Evolutionary conservation across 306 rosid species (phyloP).

Genomic region (Canavalia ensiformis): DNA sequence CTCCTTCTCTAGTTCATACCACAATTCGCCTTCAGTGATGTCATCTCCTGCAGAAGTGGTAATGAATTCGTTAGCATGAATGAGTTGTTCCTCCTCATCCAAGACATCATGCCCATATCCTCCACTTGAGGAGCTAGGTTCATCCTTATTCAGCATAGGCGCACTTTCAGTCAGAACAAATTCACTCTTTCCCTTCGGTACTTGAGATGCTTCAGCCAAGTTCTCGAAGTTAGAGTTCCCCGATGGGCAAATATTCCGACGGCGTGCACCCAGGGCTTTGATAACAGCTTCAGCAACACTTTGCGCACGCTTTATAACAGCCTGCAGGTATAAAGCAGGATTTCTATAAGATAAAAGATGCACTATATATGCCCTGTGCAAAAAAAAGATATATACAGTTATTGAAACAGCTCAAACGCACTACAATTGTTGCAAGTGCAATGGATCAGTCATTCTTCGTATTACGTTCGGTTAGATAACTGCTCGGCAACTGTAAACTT

Average conservation of each 20-base stretch:
- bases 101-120: conserved; percentile 61
- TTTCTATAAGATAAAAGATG: conserved; percentile 8
- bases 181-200: conserved; percentile 52
- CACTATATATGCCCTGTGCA: conserved; percentile 9
- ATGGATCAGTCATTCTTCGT: not conserved
- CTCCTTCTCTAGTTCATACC: conserved; percentile 76
- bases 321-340: conserved; percentile 61
- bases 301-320: conserved; percentile 85
- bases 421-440: not conserved
- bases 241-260: conserved; percentile 63
- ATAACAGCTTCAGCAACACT: conserved; percentile 90
- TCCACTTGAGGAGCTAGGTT: conserved; percentile 53
- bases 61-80: conserved; percentile 45
- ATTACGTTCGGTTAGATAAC: not conserved
- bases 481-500: conserved; percentile 13
- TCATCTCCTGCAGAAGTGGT: conserved; percentile 57
- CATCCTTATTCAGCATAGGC: conserved; percentile 46
- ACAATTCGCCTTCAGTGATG: conserved; percentile 76
- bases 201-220: not conserved
- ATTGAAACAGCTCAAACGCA: not conserved
- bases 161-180: conserved; percentile 44
- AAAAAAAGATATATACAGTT: not conserved
- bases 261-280: conserved; percentile 81
- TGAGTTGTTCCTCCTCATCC: conserved; percentile 63
- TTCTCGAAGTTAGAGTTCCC: conserved; percentile 56